Base-by-base conservation (phyloP, 2,329 filamentous ascomycete species). In the Penicillium sp. region DNA sequence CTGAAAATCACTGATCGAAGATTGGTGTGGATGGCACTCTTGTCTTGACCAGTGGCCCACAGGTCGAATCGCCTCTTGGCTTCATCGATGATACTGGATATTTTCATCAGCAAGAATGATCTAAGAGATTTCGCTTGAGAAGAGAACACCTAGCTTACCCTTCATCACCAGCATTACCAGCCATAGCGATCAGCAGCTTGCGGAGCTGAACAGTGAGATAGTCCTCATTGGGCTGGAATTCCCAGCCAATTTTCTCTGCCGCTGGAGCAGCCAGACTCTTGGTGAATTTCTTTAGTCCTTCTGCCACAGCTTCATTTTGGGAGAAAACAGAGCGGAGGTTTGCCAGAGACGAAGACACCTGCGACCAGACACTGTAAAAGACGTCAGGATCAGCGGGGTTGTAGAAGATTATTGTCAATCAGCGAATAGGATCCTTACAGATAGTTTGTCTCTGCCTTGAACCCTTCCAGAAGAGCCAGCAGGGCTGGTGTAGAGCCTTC, bases 311-410 rank as follows among this genome's bases (percentile, higher is more conserved):
- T 54, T 89, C 84, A 62, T 95, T 89, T 47, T 89, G 88, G 23
- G 88, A 84, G 70, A 98, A 98, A 53, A 96, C 86, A n/a, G 89
- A 89, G 73, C 92, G 91, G 59, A 97, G 84, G 53, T 87, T 88
- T 54, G 80, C 84, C 26, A 98, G 78, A 4, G 90, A 90, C 62
- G 88, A 87, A 8, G 96, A 81, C 31, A 96, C 87, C 72, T 96
- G 91, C 56, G 86, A 87, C 90, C 95, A 96, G 5, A 98, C 93
- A 49, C 80, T 83, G 33, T 25, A 53, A 7, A 49, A 42, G 47
- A 29, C 49, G 58, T 74, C 54, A 72, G 60, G 33, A 27, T 44
- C 23, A 49, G 45, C 33, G 19, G 29, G 49, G 37, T 1, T 25
- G 19, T 4, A 25, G 26, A 31, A 16, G 33, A 29, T 8, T 2